Conservation (phyloP, 1,284 basidiomycete genomes). For the Tetrapyrgos nigripes region DNA sequence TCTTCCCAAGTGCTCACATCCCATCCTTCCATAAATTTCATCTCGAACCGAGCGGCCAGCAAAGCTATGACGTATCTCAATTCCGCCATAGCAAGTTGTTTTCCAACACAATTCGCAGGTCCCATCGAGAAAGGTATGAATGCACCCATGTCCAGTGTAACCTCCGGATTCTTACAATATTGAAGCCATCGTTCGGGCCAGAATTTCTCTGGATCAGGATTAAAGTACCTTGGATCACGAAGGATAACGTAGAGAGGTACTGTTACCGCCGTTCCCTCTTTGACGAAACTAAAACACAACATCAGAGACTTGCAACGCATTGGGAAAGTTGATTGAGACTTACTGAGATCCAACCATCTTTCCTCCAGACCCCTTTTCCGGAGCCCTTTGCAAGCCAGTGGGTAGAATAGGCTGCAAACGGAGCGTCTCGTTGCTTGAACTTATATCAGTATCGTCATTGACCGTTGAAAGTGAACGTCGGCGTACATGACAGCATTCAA, state of each 20-base stretch:
- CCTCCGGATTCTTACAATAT: background rate
- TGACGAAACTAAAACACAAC: slow-evolving; percentile 7
- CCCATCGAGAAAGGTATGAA: slow-evolving; percentile 42
- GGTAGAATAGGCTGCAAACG: slow-evolving; percentile 11
- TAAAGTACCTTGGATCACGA: slow-evolving; percentile 11
- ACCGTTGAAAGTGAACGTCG: background rate
- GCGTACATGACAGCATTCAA: slow-evolving; percentile 6
- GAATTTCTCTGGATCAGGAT: slow-evolving; percentile 8
- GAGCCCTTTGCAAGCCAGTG: slow-evolving; percentile 5
- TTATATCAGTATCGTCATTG: background rate
- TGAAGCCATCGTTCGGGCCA: slow-evolving; percentile 13
- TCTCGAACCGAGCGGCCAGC: slow-evolving; percentile 37
- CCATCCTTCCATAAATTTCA: slow-evolving; percentile 32
- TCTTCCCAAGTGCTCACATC: slow-evolving; percentile 32
- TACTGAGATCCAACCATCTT: slow-evolving; percentile 12
- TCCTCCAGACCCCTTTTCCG: slow-evolving; percentile 3
- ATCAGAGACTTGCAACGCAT: background rate
- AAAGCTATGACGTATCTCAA: slow-evolving; percentile 31
- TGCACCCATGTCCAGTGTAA: slow-evolving; percentile 25
- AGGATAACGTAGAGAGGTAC: slow-evolving; percentile 12
- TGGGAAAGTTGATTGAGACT: background rate
- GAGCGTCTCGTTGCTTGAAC: slow-evolving; percentile 13
- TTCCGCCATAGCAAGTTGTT: slow-evolving; percentile 37
- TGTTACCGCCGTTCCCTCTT: slow-evolving; percentile 8
- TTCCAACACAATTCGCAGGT: slow-evolving; percentile 41